A percentile compares a stretch with the other conserved stretches of the same genome.
phyloP scores from a whole-genome alignment of 1,139 yeast species.

The Kodamaea fungicola region DNA sequence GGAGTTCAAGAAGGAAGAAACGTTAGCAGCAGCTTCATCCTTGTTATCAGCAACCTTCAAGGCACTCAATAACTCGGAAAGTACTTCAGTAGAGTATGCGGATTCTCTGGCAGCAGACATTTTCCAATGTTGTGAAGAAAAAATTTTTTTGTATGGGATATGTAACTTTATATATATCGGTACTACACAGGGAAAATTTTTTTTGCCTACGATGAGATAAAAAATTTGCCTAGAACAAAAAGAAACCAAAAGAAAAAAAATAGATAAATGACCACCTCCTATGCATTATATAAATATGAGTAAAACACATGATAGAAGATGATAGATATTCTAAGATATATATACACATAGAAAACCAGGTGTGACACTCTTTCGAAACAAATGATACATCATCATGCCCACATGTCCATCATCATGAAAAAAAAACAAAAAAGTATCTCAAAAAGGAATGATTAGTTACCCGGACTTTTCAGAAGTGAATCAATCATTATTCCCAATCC shows the following conservation, averaged over 20 bases:
- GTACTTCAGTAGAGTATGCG: conserved; percentile 72
- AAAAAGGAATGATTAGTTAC: neutral
- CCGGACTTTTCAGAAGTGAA: neutral
- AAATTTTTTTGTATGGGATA: conserved; percentile 2
- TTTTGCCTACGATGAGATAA: conserved; percentile 6
- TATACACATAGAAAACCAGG: too few species aligned
- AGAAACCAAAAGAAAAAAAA: conserved; percentile 3
- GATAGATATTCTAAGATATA: too few species aligned
- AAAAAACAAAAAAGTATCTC: neutral
- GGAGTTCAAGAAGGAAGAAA: conserved; percentile 92
- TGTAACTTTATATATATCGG: neutral
- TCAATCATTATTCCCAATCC: too few species aligned
- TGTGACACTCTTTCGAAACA: too few species aligned
- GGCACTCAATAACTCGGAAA: conserved; percentile 90
- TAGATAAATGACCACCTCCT: neutral
- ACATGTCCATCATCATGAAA: neutral
- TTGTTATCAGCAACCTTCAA: conserved; percentile 90
- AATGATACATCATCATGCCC: too few species aligned
- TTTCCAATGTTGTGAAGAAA: conserved; percentile 26
- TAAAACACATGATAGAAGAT: too few species aligned
- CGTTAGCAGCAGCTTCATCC: conserved; percentile 83
- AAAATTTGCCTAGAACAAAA: conserved; percentile 1
- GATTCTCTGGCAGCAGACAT: conserved; percentile 67
- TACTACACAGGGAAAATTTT: conserved; percentile 4
- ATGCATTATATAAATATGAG: neutral